Base-by-base conservation (phyloP, 805 yeast species). In the Schwanniomyces pseudopolymorphus region DNA sequence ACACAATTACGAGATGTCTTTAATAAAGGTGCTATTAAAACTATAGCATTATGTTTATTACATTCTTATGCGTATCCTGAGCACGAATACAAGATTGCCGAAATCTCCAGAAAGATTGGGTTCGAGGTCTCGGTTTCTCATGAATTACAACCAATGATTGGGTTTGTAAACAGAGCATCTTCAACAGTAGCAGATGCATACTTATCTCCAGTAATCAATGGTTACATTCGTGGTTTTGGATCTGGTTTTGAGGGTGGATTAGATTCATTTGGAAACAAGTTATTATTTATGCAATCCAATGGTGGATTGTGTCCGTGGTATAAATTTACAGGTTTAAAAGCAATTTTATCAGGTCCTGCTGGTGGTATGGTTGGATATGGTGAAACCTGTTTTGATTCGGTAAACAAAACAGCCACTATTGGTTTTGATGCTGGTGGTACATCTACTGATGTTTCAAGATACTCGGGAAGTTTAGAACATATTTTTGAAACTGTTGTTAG, bases 341-440 rank as follows among this genome's bases (percentile, higher is more conserved):
- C 97, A 3, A 86, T 90, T 42, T 66, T 90, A 22, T 87, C 96
- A 1, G 97, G 97, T 1, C 97, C 97, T 3, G 97, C 97, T 3
- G 97, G 97, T 28, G 97, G 97, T 40, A 95, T 90, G 37, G 96
- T 90, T 28, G 97, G 97, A 1, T 87, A 82, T 55, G 86, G 96
- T 0, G 76, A 80, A 42, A 89, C 97, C 0, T 86, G 95, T 47
- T 87, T 76, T 59, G 77, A 73, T 47, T 20, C 28, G 6, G 33
- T 24, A 5, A 38, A 46, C 20, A 42, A 37, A 4, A 47, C 40
- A 24, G 67, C 66, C 26, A 60, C 66, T 40, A 61, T 67, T 14
- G 72, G 72, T 1, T 62, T 62, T 48, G 69, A 73, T 55, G 74
- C 74, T 45, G 78, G 78, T 36, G 78, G 78, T 20, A 73, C 78